Conservation (phyloP, 73 alveolate species). For the Paramecium primaurelia region DNA sequence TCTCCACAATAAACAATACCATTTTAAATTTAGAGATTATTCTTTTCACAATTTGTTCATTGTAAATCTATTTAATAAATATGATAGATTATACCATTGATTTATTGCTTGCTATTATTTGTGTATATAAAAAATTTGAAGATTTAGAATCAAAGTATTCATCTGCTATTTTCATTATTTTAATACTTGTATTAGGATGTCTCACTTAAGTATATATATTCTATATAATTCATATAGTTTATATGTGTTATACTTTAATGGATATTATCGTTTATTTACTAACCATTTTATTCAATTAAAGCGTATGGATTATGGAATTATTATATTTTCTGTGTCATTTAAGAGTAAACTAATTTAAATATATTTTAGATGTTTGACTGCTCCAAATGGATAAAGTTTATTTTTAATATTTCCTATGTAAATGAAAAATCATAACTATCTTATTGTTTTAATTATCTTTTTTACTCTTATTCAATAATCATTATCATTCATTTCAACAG, state of each 20-base stretch:
- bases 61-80: neutral
- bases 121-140: neutral
- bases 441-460: neutral
- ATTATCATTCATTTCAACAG: neutral
- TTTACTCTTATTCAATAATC: neutral
- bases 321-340: neutral
- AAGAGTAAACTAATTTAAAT: neutral
- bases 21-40: neutral
- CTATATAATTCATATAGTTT: neutral
- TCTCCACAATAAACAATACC: neutral
- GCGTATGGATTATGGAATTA: slow-evolving; percentile 13
- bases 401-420: neutral
- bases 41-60: neutral
- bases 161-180: neutral
- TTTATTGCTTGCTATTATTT: neutral
- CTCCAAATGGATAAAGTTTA: neutral
- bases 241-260: neutral
- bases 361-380: neutral
- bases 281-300: neutral
- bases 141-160: neutral
- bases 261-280: neutral
- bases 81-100: neutral
- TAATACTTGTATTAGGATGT: neutral
- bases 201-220: neutral
- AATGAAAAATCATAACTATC: neutral